A percentile compares a stretch with the other conserved stretches of the same genome.
These are phyloP conservation scores for Malbranchea zuffiana DNA, from an alignment of 2,329 filamentous ascomycete genomes.

Conservation along the genomic window DNA sequence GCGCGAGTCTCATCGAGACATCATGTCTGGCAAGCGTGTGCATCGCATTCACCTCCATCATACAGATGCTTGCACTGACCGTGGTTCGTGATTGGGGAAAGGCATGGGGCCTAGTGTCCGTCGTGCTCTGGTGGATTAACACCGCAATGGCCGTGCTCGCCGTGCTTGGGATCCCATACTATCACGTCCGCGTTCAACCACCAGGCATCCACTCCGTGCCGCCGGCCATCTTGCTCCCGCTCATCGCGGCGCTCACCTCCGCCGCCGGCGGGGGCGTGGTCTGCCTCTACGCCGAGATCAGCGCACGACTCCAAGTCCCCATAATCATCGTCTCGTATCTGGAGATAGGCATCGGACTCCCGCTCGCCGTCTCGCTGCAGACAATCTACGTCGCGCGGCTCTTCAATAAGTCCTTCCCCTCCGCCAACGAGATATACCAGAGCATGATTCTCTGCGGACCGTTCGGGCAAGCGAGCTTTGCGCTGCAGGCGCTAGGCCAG, in stretches of 20 bases:
- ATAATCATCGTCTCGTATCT: constrained; percentile 34
- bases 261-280: constrained; percentile 31
- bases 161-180: constrained; percentile 22
- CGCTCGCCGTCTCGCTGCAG: constrained; percentile 25
- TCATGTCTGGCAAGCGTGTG: constrained; percentile 31
- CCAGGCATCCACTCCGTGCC: constrained; percentile 26
- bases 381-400: constrained; percentile 27
- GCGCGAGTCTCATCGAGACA: constrained; percentile 25
- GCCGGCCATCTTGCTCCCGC: constrained; percentile 28
- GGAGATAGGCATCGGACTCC: constrained; percentile 27
- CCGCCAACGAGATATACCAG: constrained; percentile 23
- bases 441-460: constrained; percentile 35
- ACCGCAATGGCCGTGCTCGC: constrained; percentile 23
- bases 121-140: constrained; percentile 35
- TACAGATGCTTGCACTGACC: constrained; percentile 49
- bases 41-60: constrained; percentile 28
- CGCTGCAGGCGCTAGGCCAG: constrained; percentile 30
- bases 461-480: constrained; percentile 32
- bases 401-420: constrained; percentile 20
- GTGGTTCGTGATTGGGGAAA: constrained; percentile 22
- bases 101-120: constrained; percentile 23
- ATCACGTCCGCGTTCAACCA: constrained; percentile 29
- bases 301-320: constrained; percentile 26
- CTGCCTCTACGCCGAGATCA: constrained; percentile 22
- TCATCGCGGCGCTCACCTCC: constrained; percentile 32